Base-by-base conservation (phyloP, 1,284 basidiomycete species). In the Cerrena zonata region DNA sequence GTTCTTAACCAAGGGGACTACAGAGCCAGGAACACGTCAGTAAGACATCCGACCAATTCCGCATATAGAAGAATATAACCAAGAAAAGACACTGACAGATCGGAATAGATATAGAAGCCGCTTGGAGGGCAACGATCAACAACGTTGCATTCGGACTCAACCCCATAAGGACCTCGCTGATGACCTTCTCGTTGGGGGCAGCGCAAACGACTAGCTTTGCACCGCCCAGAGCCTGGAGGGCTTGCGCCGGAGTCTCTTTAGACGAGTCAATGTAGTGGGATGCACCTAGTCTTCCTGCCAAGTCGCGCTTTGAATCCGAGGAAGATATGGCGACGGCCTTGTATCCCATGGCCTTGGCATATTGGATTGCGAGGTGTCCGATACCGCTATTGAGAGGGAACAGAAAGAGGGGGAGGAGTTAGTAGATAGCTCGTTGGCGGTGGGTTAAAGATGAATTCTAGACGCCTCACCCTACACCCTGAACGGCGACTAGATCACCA, bases 191-290 rank as follows among this genome's bases (percentile, higher is more conserved):
- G 41, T 54, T 56, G 5, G 69, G 68, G 0, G 69, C 69, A 23
- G 68, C 70, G 34, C 59, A 61, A n/a, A 68, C 55, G 38, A 67
- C 60, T 34, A 65, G 50, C 21, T 64, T 61, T 10, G 69, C 69
- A n/a, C 67, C 70, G 7, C 71, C 71, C 27, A 71, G 53, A 60
- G 71, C 66, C 43, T 65, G 56, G 2, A 71, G 56, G 21, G 58
- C 63, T 40, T 65, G 60, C n/a, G 57, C 63, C 7, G 58, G 56
- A 49, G 52, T 25, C 34, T 49, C 53, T 44, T 57, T 51, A 42
- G 43, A 46, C 15, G 24, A 45, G 47, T 58, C 56, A 40, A 63
- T 50, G 54, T 59, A 63, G 7, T 54, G 45, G 26, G 53, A 18
- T 2, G 59, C 60, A n/a, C 61, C 60, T 21, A 61, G 55, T 18